Percentiles rank a stretch among this genome's conserved stretches.
phyloP scores from a whole-genome alignment of 129 eudicot genomes.

The Scalesia atractyloides region DNA sequence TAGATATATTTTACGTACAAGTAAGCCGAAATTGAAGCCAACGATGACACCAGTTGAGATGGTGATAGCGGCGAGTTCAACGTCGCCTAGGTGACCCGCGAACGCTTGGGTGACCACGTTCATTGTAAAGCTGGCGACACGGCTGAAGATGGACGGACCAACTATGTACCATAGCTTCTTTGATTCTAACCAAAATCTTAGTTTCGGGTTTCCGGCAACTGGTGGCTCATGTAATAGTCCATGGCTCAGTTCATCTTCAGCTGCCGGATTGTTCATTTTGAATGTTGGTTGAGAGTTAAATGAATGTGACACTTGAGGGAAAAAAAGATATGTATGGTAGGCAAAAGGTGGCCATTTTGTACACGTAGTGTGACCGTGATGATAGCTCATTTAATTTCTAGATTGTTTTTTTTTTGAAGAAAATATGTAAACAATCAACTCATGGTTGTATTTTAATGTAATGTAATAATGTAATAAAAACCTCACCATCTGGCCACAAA shows the following conservation, averaged over 20 bases:
- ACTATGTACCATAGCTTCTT: constrained; percentile 60
- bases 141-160: constrained; percentile 51
- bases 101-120: constrained; percentile 57
- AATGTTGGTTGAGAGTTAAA: not conserved
- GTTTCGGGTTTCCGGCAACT: not conserved
- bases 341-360: not conserved
- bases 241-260: constrained; percentile 12
- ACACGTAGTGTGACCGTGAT: not conserved
- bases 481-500: no score
- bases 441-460: not conserved
- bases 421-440: not conserved
- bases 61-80: constrained; percentile 50
- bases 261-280: constrained; percentile 1
- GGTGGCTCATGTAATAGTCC: constrained; percentile 8
- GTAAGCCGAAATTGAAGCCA: constrained; percentile 56
- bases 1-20: constrained; percentile 30
- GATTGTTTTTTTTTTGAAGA: not conserved
- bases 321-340: not conserved
- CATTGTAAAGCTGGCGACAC: constrained; percentile 48
- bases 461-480: no score
- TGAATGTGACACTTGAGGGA: not conserved
- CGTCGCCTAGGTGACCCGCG: constrained; percentile 57
- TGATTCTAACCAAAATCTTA: constrained; percentile 50
- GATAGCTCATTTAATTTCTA: not conserved
- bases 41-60: constrained; percentile 53